Base-by-base conservation (phyloP, 2,329 filamentous ascomycete genomes). In the Microcyclosporella mali region DNA sequence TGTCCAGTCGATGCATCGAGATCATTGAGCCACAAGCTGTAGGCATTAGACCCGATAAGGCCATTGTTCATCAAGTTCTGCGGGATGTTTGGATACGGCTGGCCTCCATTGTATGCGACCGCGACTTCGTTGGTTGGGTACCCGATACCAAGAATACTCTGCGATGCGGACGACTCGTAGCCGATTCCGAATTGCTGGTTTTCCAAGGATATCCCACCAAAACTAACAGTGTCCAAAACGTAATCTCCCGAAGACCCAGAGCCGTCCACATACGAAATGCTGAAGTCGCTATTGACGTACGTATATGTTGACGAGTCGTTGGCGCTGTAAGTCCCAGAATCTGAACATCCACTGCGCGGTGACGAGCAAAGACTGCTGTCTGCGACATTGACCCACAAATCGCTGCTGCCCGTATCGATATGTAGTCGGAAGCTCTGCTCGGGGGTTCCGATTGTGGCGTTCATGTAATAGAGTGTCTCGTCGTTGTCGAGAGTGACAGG, bases 201-300 rank as follows among this genome's bases (percentile, higher is more conserved):
- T 3, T 70, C 50, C 25, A 88, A 53, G 1, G 64, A 72, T 21
- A 72, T 62, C 16, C 68, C 69, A 10, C 76, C 80, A 40, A 88
- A 70, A 3, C 66, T 68, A 44, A 94, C 67, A 0, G 74, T 83
- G 59, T 95, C 89, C 3, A 77, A 81, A 2, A 79, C 85, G 62
- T 94, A 95, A 64, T 92, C 85, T 27, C 89, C 88, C 1, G 69
- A 63, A 0, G 88, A 85, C 4, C 81, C 79, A 0, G 85, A 85
- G 34, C 85, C 85, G 65, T 95, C 88, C 31, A 85, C 83, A 53
- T 95, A 95, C 1, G 81, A 81, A 51, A 95, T 94, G 67, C 90
- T 89, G 70, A 95, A 95, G 47, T 80, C 73, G 58, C 77, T 81
- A 50, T 80, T 81, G 41, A 94, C 65, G 59, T 82, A 88, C 27